Conservation (phyloP, 371 early-diverging fungal species). For the Mycotypha africana region DNA sequence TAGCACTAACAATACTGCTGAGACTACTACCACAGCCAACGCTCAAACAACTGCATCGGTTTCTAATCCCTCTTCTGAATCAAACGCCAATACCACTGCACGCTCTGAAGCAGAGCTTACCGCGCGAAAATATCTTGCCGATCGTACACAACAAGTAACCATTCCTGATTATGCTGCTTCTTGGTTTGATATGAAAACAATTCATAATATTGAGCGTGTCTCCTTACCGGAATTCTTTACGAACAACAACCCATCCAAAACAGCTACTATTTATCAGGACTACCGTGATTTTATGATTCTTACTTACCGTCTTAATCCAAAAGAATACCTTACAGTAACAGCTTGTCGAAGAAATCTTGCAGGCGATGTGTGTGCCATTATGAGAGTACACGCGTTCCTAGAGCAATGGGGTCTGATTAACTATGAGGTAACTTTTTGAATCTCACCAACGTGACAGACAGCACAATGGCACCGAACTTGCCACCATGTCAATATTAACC, state of each 20-base stretch:
- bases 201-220: conserved; percentile 90
- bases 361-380: conserved; percentile 97
- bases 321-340: conserved; percentile 94
- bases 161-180: conserved; percentile 86
- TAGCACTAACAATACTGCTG: too few species aligned
- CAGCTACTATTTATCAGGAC: conserved; percentile 89
- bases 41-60: too few species aligned
- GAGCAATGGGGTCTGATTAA: conserved; percentile 99
- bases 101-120: conserved; percentile 57
- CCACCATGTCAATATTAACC: background rate
- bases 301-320: conserved; percentile 91
- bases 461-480: too few species aligned
- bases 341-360: conserved; percentile 93
- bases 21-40: too few species aligned
- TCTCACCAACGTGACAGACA: too few species aligned
- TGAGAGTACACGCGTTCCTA: conserved; percentile 95
- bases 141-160: conserved; percentile 70
- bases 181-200: conserved; percentile 86
- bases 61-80: too few species aligned
- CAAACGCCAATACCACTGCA: too few species aligned
- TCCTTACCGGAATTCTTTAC: conserved; percentile 96
- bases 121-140: conserved; percentile 63
- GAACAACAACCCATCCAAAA: conserved; percentile 84
- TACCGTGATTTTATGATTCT: conserved; percentile 98
- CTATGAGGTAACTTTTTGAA: conserved; percentile 68